Evolutionary conservation across 2,329 filamentous ascomycete species (phyloP), one percentile per base, ranked within the genome.

Genomic region (Aspergillus sp.): DNA sequence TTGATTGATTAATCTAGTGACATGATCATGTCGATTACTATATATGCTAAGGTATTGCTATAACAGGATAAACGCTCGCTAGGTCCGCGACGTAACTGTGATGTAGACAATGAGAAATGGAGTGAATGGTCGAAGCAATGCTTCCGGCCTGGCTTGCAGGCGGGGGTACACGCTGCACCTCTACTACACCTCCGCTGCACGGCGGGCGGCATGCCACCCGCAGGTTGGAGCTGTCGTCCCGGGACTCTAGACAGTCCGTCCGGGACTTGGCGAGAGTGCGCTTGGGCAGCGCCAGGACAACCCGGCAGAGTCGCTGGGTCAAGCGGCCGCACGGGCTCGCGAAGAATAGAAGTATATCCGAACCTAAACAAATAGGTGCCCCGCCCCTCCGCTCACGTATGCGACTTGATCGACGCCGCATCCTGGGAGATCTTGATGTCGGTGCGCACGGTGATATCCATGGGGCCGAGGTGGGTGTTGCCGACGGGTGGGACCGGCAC

Each of bases 371-470:
- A n/a, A 38, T 17, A 38, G 14, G 35, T n/a, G 7, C 16, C 35
- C 9, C 14, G 14, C 14, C 35, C 3, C 35, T 22, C 14, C 16
- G 11, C 5, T 53, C 50, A 54, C 33, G 44, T 45, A 1, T 54
- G 51, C 9, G 53, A 52, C 8, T 46, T 57, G 26, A 51, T 51
- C 1, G 62, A 65, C 3, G 55, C 58, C 30, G 55, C 54, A 17
- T 60, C 59, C 16, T 66, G 58, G 14, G 50, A 58, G 33, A 69
- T 59, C 20, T 63, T 57, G 48, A 69, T 65, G 48, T 68, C 66
- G 11, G 65, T 69, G 32, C 63, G 63, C 11, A 69, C 63, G 42
- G 63, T 60, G 17, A 69, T 69, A 47, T 59, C 62, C 47, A 57
- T 44, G 1, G 57, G 54, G 7, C 52, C 49, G 2, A 60, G 51